A percentile compares a stretch with the other conserved stretches of the same genome.
Evolutionary conservation across 2,329 filamentous ascomycete genomes (phyloP).

Genomic region (Pseudogymnoascus sp.): DNA sequence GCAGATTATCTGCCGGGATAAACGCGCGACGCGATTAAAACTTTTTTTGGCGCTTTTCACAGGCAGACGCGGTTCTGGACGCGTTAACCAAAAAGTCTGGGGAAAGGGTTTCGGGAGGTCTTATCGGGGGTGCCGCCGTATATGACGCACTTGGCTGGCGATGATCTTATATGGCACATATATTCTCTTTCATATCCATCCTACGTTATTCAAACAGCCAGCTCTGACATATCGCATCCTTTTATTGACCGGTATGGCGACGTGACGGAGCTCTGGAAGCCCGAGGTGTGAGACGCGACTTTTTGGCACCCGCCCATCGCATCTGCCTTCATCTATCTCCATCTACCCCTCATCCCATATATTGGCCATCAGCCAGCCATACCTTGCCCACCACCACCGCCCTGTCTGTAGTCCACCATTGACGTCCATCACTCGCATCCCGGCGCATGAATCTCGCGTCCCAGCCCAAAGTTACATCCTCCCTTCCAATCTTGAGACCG

Average conservation of each 20-base stretch:
- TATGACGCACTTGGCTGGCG: background rate
- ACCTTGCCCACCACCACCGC: background rate
- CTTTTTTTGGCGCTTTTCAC: background rate
- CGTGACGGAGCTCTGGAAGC: background rate
- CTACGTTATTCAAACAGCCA: background rate
- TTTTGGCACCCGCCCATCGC: background rate
- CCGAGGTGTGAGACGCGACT: background rate
- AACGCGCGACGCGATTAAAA: slow-evolving; percentile 5
- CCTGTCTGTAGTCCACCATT: background rate
- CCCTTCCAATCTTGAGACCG: background rate
- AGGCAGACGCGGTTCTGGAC: background rate
- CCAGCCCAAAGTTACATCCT: background rate
- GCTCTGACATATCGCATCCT: background rate
- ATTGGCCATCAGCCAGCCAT: background rate
- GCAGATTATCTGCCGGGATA: background rate
- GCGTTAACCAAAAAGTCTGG: slow-evolving; percentile 1
- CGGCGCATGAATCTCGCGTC: background rate
- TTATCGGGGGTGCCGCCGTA: slow-evolving; percentile 2
- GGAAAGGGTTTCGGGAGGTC: background rate
- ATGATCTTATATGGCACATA: slow-evolving; percentile 2
- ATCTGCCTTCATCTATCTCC: background rate
- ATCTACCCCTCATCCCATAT: background rate
- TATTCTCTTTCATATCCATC: background rate
- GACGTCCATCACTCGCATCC: background rate
- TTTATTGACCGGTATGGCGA: background rate